A percentile compares a stretch with the other conserved stretches of the same genome.
These are phyloP conservation scores for Rhodomyrtus tomentosa DNA, from an alignment of 345 rosid species.

Conservation along the genomic window DNA sequence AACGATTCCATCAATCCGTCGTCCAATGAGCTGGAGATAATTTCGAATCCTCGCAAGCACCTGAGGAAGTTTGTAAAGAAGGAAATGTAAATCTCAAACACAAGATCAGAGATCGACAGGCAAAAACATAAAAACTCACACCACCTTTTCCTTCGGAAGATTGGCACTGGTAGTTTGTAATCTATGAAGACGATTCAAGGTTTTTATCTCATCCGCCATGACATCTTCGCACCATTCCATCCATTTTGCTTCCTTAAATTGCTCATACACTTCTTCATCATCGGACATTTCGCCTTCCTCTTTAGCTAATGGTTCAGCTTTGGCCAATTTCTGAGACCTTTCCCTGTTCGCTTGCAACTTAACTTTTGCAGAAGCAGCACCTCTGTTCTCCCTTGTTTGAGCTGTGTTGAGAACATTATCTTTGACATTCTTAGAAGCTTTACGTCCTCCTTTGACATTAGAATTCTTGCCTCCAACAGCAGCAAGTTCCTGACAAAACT, in stretches of 20 bases:
- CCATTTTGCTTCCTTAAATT: slow-evolving; percentile 98
- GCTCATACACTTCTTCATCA: slow-evolving; percentile 86
- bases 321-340: slow-evolving; percentile 49
- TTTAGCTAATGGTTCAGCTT: slow-evolving; percentile 64
- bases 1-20: slow-evolving; percentile 76
- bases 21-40: slow-evolving; percentile 83
- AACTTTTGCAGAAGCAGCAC: slow-evolving; percentile 29
- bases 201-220: slow-evolving; percentile 68
- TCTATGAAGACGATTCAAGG: slow-evolving; percentile 67
- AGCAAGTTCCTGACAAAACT: slow-evolving; percentile 54
- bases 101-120: neutral
- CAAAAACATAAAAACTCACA: neutral
- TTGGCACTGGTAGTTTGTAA: slow-evolving; percentile 94
- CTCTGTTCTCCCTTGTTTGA: slow-evolving; percentile 45
- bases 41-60: slow-evolving; percentile 90
- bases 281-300: slow-evolving; percentile 99
- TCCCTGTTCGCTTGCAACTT: slow-evolving; percentile 26
- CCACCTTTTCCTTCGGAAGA: slow-evolving; percentile 92
- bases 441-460: slow-evolving; percentile 55
- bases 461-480: slow-evolving; percentile 69
- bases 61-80: slow-evolving; percentile 14
- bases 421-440: slow-evolving; percentile 52
- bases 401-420: slow-evolving; percentile 37
- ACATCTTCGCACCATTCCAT: slow-evolving; percentile 99
- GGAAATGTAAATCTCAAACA: neutral